Evolutionary conservation across 805 yeast genomes (phyloP).

Genomic region (Metschnikowia reukaufii): DNA sequence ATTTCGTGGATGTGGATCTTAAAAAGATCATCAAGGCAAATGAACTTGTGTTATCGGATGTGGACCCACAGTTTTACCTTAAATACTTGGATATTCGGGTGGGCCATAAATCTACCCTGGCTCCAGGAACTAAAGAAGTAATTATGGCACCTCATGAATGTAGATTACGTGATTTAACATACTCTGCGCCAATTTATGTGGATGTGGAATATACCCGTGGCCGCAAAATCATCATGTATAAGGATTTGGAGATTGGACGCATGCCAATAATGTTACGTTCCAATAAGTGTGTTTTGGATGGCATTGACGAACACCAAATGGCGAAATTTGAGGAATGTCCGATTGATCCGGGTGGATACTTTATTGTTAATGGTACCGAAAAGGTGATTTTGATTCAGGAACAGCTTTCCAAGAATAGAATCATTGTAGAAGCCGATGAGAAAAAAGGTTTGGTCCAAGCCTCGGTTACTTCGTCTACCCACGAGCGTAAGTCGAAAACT

Average conservation of each 20-base stretch:
- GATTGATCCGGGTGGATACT: slow-evolving; percentile 97
- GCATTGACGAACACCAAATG: slow-evolving; percentile 78
- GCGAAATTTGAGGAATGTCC: slow-evolving; percentile 92
- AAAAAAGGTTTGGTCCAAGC: slow-evolving; percentile 95
- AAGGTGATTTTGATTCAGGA: slow-evolving; percentile 96
- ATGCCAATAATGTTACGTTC: slow-evolving; percentile 99
- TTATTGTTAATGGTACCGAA: slow-evolving; percentile 96
- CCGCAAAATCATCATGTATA: slow-evolving; percentile 82
- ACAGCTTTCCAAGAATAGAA: slow-evolving; percentile 94
- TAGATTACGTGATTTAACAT: slow-evolving; percentile 88
- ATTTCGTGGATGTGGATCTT: slow-evolving; percentile 89
- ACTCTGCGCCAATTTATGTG: slow-evolving; percentile 92
- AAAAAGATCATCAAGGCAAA: slow-evolving; percentile 92
- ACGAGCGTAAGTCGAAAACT: slow-evolving; percentile 96
- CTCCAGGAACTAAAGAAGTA: slow-evolving; percentile 53
- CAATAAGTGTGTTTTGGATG: slow-evolving; percentile 83
- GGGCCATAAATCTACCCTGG: slow-evolving; percentile 69
- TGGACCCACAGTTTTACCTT: slow-evolving; percentile 94
- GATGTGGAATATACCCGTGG: slow-evolving; percentile 98
- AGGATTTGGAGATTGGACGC: slow-evolving; percentile 91
- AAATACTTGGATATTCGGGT: slow-evolving; percentile 92
- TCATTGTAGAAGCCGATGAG: slow-evolving; percentile 96
- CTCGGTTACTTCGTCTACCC: slow-evolving; percentile 96
- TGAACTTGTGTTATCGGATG: slow-evolving; percentile 85
- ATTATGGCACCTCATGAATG: slow-evolving; percentile 91